Evolutionary conservation across 1,284 basidiomycete genomes (phyloP).

Genomic region (Leccinum subrobustum): DNA sequence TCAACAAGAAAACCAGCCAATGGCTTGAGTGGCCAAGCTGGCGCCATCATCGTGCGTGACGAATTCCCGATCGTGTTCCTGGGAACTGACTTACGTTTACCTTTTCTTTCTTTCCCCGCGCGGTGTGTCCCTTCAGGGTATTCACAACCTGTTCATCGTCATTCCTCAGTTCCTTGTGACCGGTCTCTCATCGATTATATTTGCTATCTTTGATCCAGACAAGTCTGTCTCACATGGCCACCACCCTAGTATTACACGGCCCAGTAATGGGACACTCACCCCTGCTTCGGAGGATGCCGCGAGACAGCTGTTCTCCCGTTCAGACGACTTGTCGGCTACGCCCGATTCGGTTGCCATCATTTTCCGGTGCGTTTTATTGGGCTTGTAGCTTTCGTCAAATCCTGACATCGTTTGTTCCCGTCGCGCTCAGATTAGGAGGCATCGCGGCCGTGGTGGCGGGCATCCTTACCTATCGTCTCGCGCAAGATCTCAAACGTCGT

Average conservation of each 20-base stretch:
- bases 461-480: constrained; percentile 64
- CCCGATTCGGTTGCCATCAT: constrained; percentile 76
- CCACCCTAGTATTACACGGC: constrained; percentile 33
- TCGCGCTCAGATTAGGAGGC: constrained; percentile 60
- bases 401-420: neutral
- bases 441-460: constrained; percentile 71
- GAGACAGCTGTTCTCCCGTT: constrained; percentile 8
- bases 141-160: constrained; percentile 90
- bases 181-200: constrained; percentile 63
- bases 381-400: no score
- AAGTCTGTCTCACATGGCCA: constrained; percentile 46
- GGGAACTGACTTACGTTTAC: constrained; percentile 1
- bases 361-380: constrained; percentile 52
- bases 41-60: constrained; percentile 77
- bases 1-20: constrained; percentile 11
- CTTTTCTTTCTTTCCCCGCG: neutral
- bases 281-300: constrained; percentile 11
- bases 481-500: constrained; percentile 55
- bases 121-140: constrained; percentile 53
- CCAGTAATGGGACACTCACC: constrained; percentile 21
- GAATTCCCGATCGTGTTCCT: constrained; percentile 2
- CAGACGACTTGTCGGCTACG: constrained; percentile 20
- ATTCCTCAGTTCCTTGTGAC: constrained; percentile 72
- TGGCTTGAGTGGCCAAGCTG: constrained; percentile 75
- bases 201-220: constrained; percentile 61